Evolutionary conservation across 106 monocot species (phyloP).

Genomic region (Dendrobium chrysotoxum): DNA sequence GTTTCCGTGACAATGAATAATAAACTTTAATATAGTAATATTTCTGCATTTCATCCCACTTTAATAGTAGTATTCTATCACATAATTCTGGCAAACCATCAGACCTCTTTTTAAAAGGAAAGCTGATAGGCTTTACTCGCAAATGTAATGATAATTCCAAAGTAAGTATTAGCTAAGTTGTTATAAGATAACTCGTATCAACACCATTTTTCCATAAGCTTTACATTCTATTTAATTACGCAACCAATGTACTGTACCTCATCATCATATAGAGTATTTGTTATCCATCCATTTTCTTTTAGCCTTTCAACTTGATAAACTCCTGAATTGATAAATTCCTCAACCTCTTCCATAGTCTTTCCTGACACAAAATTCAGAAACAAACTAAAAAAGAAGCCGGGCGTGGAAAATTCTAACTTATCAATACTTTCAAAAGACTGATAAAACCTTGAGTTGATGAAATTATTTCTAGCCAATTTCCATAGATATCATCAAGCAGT

Average conservation of each 20-base stretch:
- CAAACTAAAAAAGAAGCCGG: not conserved
- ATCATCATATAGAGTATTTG: conserved; percentile 82
- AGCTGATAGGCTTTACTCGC: not conserved
- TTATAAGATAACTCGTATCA: not conserved
- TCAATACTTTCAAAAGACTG: not conserved
- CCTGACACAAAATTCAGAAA: conserved; percentile 35
- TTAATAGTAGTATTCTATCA: not conserved
- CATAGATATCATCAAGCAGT: conserved; percentile 85
- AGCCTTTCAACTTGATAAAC: conserved; percentile 90
- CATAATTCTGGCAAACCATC: not conserved
- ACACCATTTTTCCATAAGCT: not conserved
- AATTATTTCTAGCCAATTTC: conserved; percentile 84
- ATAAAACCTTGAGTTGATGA: conserved; percentile 60
- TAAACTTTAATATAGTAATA: not conserved
- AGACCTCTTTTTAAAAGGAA: not conserved
- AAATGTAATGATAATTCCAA: not conserved
- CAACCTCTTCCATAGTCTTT: conserved; percentile 70
- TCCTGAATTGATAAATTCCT: conserved; percentile 73
- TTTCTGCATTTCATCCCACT: not conserved
- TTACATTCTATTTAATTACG: not conserved
- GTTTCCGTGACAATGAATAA: not conserved
- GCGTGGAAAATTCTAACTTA: not conserved
- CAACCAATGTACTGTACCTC: conserved; percentile 47
- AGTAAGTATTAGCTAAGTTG: not conserved
- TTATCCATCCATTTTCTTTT: conserved; percentile 98